phyloP scores from a whole-genome alignment of 495 filamentous ascomycete species.

The Hypomontagnella submonticulosa region DNA sequence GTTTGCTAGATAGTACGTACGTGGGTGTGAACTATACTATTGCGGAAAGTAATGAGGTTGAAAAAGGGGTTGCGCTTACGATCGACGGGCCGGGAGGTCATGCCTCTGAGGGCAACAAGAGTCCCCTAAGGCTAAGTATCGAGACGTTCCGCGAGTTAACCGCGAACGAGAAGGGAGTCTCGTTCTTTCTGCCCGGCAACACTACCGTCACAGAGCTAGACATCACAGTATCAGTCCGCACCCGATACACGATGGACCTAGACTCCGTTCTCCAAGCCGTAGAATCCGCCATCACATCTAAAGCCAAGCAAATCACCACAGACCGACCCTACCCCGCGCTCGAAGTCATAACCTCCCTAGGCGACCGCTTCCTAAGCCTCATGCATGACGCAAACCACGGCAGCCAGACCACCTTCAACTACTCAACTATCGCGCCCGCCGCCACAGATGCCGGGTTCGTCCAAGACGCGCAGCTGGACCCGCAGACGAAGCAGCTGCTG shows the following conservation, averaged over 20 bases:
- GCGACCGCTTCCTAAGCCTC: slow-evolving; percentile 30
- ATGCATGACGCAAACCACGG: slow-evolving; percentile 55
- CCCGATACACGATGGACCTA: slow-evolving; percentile 38
- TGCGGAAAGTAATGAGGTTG: slow-evolving; percentile 17
- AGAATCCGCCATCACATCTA: slow-evolving; percentile 13
- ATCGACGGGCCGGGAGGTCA: slow-evolving; percentile 44
- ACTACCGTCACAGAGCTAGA: slow-evolving; percentile 38
- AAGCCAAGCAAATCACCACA: slow-evolving; percentile 17
- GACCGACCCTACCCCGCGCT: slow-evolving; percentile 42
- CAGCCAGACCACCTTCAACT: slow-evolving; percentile 56
- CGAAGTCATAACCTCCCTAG: slow-evolving; percentile 32
- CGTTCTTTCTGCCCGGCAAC: slow-evolving; percentile 44
- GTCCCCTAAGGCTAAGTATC: slow-evolving; percentile 38
- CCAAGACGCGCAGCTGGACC: slow-evolving; percentile 55
- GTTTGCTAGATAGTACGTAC: slow-evolving; percentile 34
- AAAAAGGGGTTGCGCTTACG: slow-evolving; percentile 27
- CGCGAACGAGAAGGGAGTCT: slow-evolving; percentile 1
- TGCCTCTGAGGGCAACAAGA: slow-evolving; percentile 38
- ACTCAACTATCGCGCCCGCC: slow-evolving; percentile 44
- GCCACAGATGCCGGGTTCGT: slow-evolving; percentile 43
- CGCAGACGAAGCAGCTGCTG: slow-evolving; percentile 40
- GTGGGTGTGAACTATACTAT: slow-evolving; percentile 33
- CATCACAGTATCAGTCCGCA: slow-evolving; percentile 38
- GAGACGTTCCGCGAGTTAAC: slow-evolving; percentile 40
- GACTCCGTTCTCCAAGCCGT: slow-evolving; percentile 29